Percentiles rank a stretch among this genome's conserved stretches.
Conservation (phyloP, 192 early-diverging fungal species). For the Coemansia sp. region DNA sequence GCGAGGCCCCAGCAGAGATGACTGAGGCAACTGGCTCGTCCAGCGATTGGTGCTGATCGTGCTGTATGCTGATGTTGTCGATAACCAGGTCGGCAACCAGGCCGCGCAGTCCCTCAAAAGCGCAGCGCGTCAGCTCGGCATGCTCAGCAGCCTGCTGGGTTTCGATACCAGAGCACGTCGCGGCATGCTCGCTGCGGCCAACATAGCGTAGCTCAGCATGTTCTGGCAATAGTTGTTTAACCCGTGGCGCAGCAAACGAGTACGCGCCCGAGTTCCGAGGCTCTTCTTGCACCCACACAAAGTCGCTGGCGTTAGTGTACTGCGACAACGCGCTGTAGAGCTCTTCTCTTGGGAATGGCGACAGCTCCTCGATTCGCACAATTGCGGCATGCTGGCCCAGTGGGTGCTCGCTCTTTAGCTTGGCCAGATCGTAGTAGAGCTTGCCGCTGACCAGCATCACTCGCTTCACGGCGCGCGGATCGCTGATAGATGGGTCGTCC, state of each 20-base stretch:
- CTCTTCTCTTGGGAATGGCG: constrained; percentile 88
- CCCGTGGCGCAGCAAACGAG: constrained; percentile 82
- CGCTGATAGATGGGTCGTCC: constrained; percentile 57
- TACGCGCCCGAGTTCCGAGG: constrained; percentile 94
- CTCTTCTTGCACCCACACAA: constrained; percentile 89
- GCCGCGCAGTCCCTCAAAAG: constrained; percentile 56
- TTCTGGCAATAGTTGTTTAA: constrained; percentile 72
- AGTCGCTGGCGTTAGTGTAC: constrained; percentile 71
- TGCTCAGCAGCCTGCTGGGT: constrained; percentile 71
- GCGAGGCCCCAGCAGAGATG: constrained; percentile 34
- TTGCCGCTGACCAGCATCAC: constrained; percentile 92
- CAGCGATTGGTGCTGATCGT: constrained; percentile 12
- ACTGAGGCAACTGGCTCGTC: constrained; percentile 29
- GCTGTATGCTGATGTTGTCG: constrained; percentile 27
- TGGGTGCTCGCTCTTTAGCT: constrained; percentile 64
- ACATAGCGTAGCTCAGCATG: constrained; percentile 67
- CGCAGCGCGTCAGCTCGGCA: constrained; percentile 56
- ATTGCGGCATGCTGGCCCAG: constrained; percentile 77
- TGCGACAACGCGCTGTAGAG: constrained; percentile 66
- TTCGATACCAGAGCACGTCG: constrained; percentile 80
- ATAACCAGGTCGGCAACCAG: constrained; percentile 51
- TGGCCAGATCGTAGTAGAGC: constrained; percentile 90
- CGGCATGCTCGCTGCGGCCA: constrained; percentile 72
- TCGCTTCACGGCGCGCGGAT: constrained; percentile 39
- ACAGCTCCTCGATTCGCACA: constrained; percentile 89